These are phyloP conservation scores for Metschnikowia picachoensis DNA, from an alignment of 805 yeast species.

Conservation along the genomic window DNA sequence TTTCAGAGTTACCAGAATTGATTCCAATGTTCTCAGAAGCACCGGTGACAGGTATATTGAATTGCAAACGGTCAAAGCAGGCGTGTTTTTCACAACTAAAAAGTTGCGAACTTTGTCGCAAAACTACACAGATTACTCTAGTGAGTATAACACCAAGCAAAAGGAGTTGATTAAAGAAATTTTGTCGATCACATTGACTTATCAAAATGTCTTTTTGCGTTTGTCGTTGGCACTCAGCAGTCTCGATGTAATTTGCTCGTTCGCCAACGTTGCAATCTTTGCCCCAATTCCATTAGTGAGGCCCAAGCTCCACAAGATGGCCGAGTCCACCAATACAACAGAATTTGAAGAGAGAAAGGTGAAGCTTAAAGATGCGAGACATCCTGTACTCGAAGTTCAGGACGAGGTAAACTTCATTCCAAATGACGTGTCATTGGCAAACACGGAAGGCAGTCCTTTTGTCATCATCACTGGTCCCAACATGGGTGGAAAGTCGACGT, in stretches of 20 bases:
- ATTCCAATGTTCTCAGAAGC: slow-evolving; percentile 73
- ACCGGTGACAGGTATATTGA: slow-evolving; percentile 60
- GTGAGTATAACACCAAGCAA: slow-evolving; percentile 73
- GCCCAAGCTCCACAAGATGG: slow-evolving; percentile 63
- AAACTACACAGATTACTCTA: slow-evolving; percentile 54
- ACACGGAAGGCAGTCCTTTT: slow-evolving; percentile 52
- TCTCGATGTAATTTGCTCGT: slow-evolving; percentile 78
- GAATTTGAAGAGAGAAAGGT: slow-evolving; percentile 42
- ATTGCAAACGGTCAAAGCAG: slow-evolving; percentile 90
- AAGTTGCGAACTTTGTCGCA: slow-evolving; percentile 57
- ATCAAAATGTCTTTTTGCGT: slow-evolving; percentile 71
- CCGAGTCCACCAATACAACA: slow-evolving; percentile 21
- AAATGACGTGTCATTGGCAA: slow-evolving; percentile 72
- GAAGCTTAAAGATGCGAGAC: slow-evolving; percentile 72
- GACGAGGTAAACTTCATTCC: slow-evolving; percentile 89
- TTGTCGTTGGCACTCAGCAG: slow-evolving; percentile 63
- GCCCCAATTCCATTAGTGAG: slow-evolving; percentile 80
- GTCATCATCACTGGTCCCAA: slow-evolving; percentile 91
- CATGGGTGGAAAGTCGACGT: slow-evolving; percentile 97
- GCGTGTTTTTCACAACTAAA: slow-evolving; percentile 83
- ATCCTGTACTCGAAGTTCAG: slow-evolving; percentile 91
- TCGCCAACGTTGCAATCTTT: slow-evolving; percentile 74
- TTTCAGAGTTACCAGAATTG: slow-evolving; percentile 85
- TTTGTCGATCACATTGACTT: slow-evolving; percentile 74
- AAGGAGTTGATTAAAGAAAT: slow-evolving; percentile 77